Evolutionary conservation across 2,329 filamentous ascomycete species (phyloP), one percentile per base, ranked within the genome.

Genomic region (Colletotrichum horii): DNA sequence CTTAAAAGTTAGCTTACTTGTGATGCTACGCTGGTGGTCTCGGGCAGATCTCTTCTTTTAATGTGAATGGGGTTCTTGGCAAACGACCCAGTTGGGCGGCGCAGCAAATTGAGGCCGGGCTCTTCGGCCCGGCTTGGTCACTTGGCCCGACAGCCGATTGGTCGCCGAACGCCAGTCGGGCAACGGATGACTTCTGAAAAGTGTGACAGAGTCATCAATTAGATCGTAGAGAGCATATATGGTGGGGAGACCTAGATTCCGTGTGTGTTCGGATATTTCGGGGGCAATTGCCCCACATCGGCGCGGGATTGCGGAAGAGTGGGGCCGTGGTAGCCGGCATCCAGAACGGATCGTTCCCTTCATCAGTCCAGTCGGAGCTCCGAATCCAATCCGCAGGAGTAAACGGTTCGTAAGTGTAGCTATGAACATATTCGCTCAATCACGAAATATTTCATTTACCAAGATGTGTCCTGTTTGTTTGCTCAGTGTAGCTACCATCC

Each of bases 271-370:
- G 43, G 43, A 4, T n/a, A 48, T 48, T 52, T 52, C 43, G 43
- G 43, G 4, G 22, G 11, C 6, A 8, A 1, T 1, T 6, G 43
- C 43, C 43, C 43, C 43, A 52, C 43, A 22, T 8, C 3, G 43
- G 11, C 0, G 1, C 43, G n/a, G 43, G n/a, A 52, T 6, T 8
- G 14, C 43, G 43, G 6, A 0, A 4, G 7, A 6, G 43, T 52
- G 43, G 43, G 43, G n/a, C 43, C 43, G 43, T 22, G 11, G 22
- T 4, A 3, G 14, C n/a, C n/a, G 43, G 43, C 43, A 22, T 48
- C 43, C 43, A 7, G 2, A 48, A 22, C 6, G 11, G 11, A 7
- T 48, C 38, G 38, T 48, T 22, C n/a, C 43, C 2, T 48, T 22
- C n/a, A 14, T 4, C 7, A n/a, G 43, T 7, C 19, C 11, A 12